These are phyloP conservation scores for Pestalotiopsis fici DNA, from an alignment of 2,329 filamentous ascomycete genomes.

Conservation along the genomic window DNA sequence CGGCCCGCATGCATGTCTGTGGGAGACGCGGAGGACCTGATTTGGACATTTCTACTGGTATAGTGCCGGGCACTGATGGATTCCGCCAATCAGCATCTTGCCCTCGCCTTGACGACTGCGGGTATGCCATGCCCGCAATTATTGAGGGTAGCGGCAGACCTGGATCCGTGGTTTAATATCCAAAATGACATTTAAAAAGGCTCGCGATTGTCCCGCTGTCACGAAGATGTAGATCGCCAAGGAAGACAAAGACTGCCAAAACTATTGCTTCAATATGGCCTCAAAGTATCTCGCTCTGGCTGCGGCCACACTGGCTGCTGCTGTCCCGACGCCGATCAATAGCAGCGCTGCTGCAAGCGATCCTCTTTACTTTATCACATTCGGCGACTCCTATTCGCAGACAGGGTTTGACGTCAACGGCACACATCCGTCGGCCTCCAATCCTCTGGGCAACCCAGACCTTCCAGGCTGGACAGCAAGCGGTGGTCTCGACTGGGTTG, in stretches of 20 bases:
- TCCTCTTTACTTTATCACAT: slow-evolving; percentile 3
- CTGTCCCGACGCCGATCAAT: not conserved
- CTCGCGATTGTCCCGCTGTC: not conserved
- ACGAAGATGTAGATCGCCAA: not conserved
- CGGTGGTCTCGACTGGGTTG: slow-evolving; percentile 46
- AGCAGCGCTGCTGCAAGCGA: not conserved
- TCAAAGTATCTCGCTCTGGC: not conserved
- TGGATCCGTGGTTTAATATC: not conserved
- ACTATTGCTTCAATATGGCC: not conserved
- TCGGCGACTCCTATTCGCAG: slow-evolving; percentile 9
- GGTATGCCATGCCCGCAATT: not conserved
- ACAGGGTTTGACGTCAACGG: slow-evolving; percentile 5
- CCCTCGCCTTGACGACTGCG: not conserved
- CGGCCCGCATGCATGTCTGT: no score
- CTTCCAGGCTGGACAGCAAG: slow-evolving; percentile 49
- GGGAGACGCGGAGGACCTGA: not conserved
- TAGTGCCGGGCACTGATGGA: not conserved
- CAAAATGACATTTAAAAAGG: not conserved
- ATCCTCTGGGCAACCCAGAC: slow-evolving; percentile 62
- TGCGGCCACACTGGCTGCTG: not conserved
- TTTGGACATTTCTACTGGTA: not conserved
- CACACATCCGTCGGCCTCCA: slow-evolving; percentile 42
- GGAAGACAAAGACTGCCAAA: not conserved
- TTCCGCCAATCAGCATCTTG: slow-evolving; percentile 2
- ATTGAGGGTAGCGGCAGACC: not conserved